phyloP scores from a whole-genome alignment of 129 eudicot species.

The Solidago caesia region DNA sequence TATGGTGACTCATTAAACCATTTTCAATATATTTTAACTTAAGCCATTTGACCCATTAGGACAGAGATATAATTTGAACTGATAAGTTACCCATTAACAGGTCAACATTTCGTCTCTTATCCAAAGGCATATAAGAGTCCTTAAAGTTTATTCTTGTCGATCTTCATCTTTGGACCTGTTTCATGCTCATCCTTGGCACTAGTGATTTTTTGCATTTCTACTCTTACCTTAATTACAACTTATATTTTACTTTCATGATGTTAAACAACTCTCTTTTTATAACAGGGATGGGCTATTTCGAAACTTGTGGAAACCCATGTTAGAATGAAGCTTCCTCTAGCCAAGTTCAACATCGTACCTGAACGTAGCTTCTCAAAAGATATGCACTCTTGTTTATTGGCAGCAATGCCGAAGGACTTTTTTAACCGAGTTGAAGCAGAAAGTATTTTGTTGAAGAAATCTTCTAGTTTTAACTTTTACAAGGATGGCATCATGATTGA shows the following conservation, averaged over 20 bases:
- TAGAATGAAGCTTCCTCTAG: constrained; percentile 40
- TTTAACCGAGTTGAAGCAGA: constrained; percentile 51
- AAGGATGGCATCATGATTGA: constrained; percentile 55
- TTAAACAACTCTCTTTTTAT: neutral
- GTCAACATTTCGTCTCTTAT: neutral
- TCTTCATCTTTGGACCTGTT: neutral
- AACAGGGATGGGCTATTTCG: constrained; percentile 65
- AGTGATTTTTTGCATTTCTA: too few species aligned
- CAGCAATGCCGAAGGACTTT: constrained; percentile 40
- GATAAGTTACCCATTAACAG: too few species aligned
- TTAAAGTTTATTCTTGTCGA: neutral
- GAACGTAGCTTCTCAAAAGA: constrained; percentile 46
- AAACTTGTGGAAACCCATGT: constrained; percentile 56
- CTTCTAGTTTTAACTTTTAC: constrained; percentile 41
- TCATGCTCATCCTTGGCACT: neutral
- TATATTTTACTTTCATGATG: neutral
- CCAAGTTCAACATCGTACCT: constrained; percentile 53
- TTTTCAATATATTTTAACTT: too few species aligned
- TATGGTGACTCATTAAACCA: neutral
- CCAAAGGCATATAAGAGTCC: neutral
- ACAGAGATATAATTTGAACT: neutral
- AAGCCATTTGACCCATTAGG: neutral
- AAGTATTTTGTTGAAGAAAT: constrained; percentile 45
- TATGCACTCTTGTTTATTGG: constrained; percentile 39
- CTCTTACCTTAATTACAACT: neutral